Evolutionary conservation across 2,329 filamentous ascomycete genomes (phyloP).

Genomic region (Aurifilum marmelostoma): DNA sequence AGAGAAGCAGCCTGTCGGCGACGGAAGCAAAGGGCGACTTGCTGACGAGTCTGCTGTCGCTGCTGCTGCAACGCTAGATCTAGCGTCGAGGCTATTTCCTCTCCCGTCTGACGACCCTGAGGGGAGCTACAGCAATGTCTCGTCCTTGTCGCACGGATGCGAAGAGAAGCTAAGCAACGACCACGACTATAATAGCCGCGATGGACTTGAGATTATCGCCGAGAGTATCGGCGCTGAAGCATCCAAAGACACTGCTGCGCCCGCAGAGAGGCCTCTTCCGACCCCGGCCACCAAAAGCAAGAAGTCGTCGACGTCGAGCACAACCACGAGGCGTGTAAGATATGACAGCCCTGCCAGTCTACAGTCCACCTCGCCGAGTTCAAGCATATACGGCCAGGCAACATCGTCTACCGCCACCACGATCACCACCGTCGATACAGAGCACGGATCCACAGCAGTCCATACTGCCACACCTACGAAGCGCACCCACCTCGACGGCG

Average conservation of each 20-base stretch:
- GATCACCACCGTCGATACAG: not conserved
- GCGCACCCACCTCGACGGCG: slow-evolving; percentile 1
- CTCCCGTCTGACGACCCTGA: not conserved
- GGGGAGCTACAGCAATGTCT: not conserved
- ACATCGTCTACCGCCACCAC: not conserved
- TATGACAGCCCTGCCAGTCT: slow-evolving; percentile 15
- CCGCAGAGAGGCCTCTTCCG: slow-evolving; percentile 2
- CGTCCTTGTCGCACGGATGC: slow-evolving; percentile 4
- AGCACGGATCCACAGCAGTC: not conserved
- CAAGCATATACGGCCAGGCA: slow-evolving; percentile 19
- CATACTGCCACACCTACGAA: not conserved
- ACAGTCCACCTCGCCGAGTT: slow-evolving; percentile 2
- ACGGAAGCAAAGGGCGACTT: not conserved
- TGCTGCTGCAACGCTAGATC: not conserved
- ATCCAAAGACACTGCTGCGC: too few relatives aligned
- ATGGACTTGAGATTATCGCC: not conserved
- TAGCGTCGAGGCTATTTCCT: slow-evolving; percentile 1
- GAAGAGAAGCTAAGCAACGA: slow-evolving; percentile 12
- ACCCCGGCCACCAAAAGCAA: too few relatives aligned
- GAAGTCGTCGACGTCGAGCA: slow-evolving; percentile 14
- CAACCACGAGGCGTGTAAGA: not conserved
- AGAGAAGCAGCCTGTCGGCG: slow-evolving; percentile 10
- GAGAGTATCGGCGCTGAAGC: not conserved
- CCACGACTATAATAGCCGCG: not conserved
- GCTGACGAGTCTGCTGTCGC: slow-evolving; percentile 11